Evolutionary conservation across 305 asterid species (phyloP), one percentile per base, ranked within the genome.

Genomic region (Rubia peregrina): DNA sequence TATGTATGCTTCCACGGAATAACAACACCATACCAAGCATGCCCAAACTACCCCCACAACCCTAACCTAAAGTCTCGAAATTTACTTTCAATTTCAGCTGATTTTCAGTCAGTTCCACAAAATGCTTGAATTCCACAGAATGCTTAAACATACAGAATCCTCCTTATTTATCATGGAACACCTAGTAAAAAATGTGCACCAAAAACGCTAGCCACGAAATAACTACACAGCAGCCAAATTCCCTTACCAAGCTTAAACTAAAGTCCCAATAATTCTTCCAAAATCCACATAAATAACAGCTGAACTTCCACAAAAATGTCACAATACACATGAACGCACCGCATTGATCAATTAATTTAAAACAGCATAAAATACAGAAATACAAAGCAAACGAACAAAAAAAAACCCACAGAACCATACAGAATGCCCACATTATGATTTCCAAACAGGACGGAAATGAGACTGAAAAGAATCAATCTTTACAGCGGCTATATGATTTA

Each of bases 341-440:
- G n/a, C 53, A 48, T 48, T 48, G 17, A 48, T 48, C 53, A 48
- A 48, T n/a, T n/a, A n/a, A n/a, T n/a, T 48, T 48, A 48, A 48
- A 13, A 48, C 51, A 11, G 17, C 16, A 10, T 2, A 49, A 5
- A 7, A 30, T 3, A 30, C 33, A 30, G 1, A 30, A 30, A 30
- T 30, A 30, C 33, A 30, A 30, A 30, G 3, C 33, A 30, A 16
- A 49, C 2, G n/a, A n/a, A n/a, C n/a, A n/a, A 0, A 12, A 17
- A 51, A 51, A 51, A 16, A 4, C 21, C 57, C 12, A 51, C 57
- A 16, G 33, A 55, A 13, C 16, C 65, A 79, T 68, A 55, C 57
- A 44, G 33, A 46, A 38, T 75, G 59, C 69, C 67, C 60, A 71
- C 42, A 73, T 67, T 63, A 66, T 61, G 13, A 65, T 21, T 61